Base-by-base conservation (phyloP, 164 flowering plant species). In the Aristolochia californica region DNA sequence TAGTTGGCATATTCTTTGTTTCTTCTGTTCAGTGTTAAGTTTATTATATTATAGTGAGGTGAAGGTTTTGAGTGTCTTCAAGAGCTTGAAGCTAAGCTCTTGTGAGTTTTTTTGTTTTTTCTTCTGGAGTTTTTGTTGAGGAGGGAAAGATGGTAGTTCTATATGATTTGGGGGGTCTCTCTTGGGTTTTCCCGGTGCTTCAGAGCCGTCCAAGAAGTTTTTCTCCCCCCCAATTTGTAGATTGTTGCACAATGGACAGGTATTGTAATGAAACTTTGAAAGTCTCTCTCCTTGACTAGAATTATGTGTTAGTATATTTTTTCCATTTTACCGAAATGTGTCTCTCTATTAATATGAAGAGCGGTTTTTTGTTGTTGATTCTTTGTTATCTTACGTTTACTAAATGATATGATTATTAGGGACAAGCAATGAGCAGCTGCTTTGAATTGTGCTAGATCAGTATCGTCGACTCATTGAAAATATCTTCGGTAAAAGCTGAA, bases 1-100 rank as follows among this genome's bases (percentile, higher is more conserved):
- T 72, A 57, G 57, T 26, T 27, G 22, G 5, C 49, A n/a, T 57
- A 55, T 58, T 45, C 27, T 26, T 26, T 45, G 26, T 65, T 28
- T 24, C 59, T n/a, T n/a, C n/a, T n/a, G n/a, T n/a, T 4, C 43
- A 2, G 23, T 51, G 34, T 18, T 44, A 51, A 51, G 24, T 57
- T 11, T 21, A 24, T 45, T 34, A 18, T 20, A 10, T 54, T 13
- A 43, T 12, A 34, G 40, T 34, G 40, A 34, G 40, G 40, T 34
- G 0, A 34, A 34, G 40, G 40, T 34, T 34, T 34, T 34, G 40
- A 34, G 40, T 34, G 40, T 34, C 7, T 34, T 34, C 40, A 2
- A 34, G 40, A 34, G 40, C 40, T 34, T 7, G 40, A 34, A 34
- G 40, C 40, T 28, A 28, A 20, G 21, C 11, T 45, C 47, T 62